Base-by-base conservation (phyloP, 1,284 basidiomycete species). In the Cutaneotrichosporon sp. region DNA sequence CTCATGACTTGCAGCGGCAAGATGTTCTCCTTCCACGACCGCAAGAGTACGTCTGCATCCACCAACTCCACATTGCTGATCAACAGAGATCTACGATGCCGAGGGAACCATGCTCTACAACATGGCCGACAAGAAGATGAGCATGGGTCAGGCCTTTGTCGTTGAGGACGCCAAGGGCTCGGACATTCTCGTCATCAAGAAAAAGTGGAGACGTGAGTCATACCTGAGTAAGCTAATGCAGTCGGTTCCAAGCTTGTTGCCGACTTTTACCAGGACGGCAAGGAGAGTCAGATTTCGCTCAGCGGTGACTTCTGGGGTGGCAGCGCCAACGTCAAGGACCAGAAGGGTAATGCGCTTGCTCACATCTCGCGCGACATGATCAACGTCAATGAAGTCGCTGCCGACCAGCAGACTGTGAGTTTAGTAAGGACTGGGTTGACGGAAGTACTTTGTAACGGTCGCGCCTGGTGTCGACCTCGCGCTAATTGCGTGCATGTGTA, bases 381-480 rank as follows among this genome's bases (percentile, higher is more conserved):
- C 46, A 59, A 42, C 22, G 56, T 55, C 42, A 47, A 34, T 14
- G 59, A 61, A 21, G 49, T 38, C 18, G 59, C 34, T 6, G 46
- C 31, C 11, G 65, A 63, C 59, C 60, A 63, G 65, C 65, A 63
- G 50, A 66, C 61, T 10, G 65, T 66, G 51, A 49, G 65, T 65
- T 11, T 47, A 6, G 21, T 7, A 14, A n/a, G 11, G n/a, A n/a
- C 47, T 9, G 10, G 34, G 32, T 31, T 53, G 36, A 53, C 21
- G 22, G 5, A 60, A 64, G 63, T 62, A 62, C 55, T 52, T 51
- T 22, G 30, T 67, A 2, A 64, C 60, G 1, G 50, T 67, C n/a
- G 66, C 66, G 10, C 63, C 63, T n/a, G 61, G 63, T 22, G 66
- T 67, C 31, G 66, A 67, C 56, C 14, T 64, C 26, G 51, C 63